Evolutionary conservation across 1,139 yeast genomes (phyloP).

Genomic region (Yamadazyma friedrichii): DNA sequence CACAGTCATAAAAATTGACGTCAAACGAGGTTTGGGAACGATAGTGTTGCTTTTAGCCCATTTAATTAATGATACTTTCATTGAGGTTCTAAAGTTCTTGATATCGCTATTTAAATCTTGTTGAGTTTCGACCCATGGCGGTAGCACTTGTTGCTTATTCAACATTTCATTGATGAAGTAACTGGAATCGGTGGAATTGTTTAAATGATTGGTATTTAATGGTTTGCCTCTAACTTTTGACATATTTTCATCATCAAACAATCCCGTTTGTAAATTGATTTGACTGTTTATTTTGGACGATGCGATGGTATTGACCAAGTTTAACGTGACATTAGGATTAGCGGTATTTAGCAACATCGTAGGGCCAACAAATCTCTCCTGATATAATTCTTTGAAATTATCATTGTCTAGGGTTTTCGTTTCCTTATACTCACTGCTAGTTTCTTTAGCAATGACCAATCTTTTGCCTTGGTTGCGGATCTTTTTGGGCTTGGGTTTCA

Average conservation of each 20-base stretch:
- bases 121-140: slow-evolving; percentile 89
- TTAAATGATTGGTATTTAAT: slow-evolving; percentile 55
- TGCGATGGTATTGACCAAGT: slow-evolving; percentile 61
- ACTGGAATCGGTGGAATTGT: slow-evolving; percentile 47
- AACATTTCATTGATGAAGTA: slow-evolving; percentile 54
- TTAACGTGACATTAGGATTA: slow-evolving; percentile 40
- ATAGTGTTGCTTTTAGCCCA: slow-evolving; percentile 7
- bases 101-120: slow-evolving; percentile 52
- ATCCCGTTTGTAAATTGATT: slow-evolving; percentile 59
- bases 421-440: slow-evolving; percentile 60
- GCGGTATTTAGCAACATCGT: slow-evolving; percentile 41
- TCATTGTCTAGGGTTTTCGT: slow-evolving; percentile 43
- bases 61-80: slow-evolving; percentile 37
- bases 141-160: slow-evolving; percentile 72
- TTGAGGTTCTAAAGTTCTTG: slow-evolving; percentile 39
- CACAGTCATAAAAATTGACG: slow-evolving; percentile 1
- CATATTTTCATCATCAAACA: slow-evolving; percentile 53
- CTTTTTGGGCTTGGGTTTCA: slow-evolving; percentile 47
- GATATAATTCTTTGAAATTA: slow-evolving; percentile 61
- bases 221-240: slow-evolving; percentile 61
- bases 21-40: slow-evolving; percentile 5
- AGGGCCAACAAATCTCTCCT: slow-evolving; percentile 63
- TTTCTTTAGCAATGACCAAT: slow-evolving; percentile 56
- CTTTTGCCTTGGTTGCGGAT: slow-evolving; percentile 15
- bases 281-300: slow-evolving; percentile 75